These are phyloP conservation scores for Raffaelea albimanens DNA, from an alignment of 2,329 filamentous ascomycete species.

Conservation along the genomic window DNA sequence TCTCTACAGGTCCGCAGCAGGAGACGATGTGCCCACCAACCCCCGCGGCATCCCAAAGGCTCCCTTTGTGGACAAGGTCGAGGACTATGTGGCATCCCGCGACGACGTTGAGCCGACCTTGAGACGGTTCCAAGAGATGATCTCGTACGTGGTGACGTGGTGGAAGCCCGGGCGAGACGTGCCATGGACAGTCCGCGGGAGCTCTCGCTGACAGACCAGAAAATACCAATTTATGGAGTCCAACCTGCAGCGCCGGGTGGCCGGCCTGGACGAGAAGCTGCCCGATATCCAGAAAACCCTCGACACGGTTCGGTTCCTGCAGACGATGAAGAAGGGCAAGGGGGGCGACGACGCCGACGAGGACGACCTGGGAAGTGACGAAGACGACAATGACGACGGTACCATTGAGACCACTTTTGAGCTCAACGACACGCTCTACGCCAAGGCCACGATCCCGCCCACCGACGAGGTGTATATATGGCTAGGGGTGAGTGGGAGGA, in stretches of 20 bases:
- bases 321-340: constrained; percentile 22
- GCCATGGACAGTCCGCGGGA: no score
- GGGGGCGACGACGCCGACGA: background rate
- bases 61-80: constrained; percentile 79
- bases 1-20: background rate
- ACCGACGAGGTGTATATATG: constrained; percentile 93
- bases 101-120: constrained; percentile 73
- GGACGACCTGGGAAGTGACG: background rate
- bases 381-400: constrained; percentile 28
- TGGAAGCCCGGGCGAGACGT: no score
- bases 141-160: constrained; percentile 76
- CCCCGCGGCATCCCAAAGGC: constrained; percentile 75
- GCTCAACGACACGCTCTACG: constrained; percentile 90
- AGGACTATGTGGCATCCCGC: constrained; percentile 74
- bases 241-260: constrained; percentile 76
- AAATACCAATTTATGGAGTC: constrained; percentile 99
- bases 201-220: no score
- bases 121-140: constrained; percentile 86
- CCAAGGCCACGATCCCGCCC: constrained; percentile 71
- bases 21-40: constrained; percentile 54
- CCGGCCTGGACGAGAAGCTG: constrained; percentile 84
- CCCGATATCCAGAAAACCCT: constrained; percentile 95
- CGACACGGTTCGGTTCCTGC: constrained; percentile 80
- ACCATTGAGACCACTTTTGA: constrained; percentile 90
- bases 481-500: constrained; percentile 60